A percentile compares a stretch with the other conserved stretches of the same genome.
These are phyloP conservation scores for Ensete ventricosum DNA, from an alignment of 176 grass and related monocot species.

Conservation along the genomic window DNA sequence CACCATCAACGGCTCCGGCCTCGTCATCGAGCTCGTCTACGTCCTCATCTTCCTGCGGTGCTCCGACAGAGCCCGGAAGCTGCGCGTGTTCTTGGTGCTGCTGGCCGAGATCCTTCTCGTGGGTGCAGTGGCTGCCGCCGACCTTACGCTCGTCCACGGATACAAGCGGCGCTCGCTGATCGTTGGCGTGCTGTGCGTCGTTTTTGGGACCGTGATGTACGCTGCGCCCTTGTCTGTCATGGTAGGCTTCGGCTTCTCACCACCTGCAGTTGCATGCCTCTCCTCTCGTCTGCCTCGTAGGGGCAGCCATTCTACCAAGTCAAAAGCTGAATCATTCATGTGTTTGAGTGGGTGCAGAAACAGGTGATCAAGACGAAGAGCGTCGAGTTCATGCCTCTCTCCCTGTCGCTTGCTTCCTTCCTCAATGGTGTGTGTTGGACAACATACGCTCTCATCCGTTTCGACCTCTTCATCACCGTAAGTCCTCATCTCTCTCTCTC, in stretches of 20 bases:
- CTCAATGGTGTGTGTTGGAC: constrained; percentile 12
- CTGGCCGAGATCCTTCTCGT: constrained; percentile 53
- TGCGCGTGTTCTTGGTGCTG: constrained; percentile 42
- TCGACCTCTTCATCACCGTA: constrained; percentile 13
- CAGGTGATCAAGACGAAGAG: constrained; percentile 19
- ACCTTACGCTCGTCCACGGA: constrained; percentile 49
- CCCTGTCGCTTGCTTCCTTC: constrained; percentile 5
- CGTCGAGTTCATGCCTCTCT: constrained; percentile 19
- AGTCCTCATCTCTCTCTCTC: background rate
- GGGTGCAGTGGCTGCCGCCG: constrained; percentile 32
- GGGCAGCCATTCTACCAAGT: background rate
- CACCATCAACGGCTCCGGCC: constrained; percentile 88
- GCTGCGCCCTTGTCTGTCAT: constrained; percentile 87
- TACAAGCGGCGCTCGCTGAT: constrained; percentile 56
- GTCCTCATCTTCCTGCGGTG: constrained; percentile 69
- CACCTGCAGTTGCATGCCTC: constrained; percentile 49
- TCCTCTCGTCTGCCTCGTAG: constrained; percentile 69
- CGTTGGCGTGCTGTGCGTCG: constrained; percentile 78
- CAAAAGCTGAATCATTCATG: background rate
- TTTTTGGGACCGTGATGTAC: constrained; percentile 89
- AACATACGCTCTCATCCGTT: constrained; percentile 14
- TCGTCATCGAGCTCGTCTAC: constrained; percentile 71
- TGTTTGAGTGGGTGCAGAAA: background rate
- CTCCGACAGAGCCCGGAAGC: constrained; percentile 30
- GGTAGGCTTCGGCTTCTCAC: constrained; percentile 30